Percentiles rank a stretch among this genome's conserved stretches.
Conservation (phyloP, 2,329 filamentous ascomycete species). For the Didymella pinodella region DNA sequence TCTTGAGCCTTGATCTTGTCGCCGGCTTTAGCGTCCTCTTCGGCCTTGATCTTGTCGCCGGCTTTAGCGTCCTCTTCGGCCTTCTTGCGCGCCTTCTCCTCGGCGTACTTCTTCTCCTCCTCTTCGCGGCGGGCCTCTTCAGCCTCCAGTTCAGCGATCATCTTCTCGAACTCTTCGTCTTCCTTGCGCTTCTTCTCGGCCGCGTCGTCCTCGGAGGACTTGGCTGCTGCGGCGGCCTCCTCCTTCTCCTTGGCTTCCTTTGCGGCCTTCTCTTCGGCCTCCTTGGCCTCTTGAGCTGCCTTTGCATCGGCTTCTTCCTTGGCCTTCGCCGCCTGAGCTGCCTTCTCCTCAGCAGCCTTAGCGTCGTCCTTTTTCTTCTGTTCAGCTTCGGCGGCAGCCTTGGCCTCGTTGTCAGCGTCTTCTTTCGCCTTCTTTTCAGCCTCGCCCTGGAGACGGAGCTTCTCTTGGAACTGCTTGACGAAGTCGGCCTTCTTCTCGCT, state of each 20-base stretch:
- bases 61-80: slow-evolving; percentile 67
- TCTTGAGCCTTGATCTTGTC: slow-evolving; percentile 59
- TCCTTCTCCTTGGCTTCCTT: slow-evolving; percentile 51
- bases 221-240: slow-evolving; percentile 49
- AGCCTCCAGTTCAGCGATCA: slow-evolving; percentile 69
- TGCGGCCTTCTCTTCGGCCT: slow-evolving; percentile 35
- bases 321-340: slow-evolving; percentile 48
- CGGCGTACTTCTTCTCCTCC: slow-evolving; percentile 73
- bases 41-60: slow-evolving; percentile 58
- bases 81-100: slow-evolving; percentile 71
- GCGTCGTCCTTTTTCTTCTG: slow-evolving; percentile 58
- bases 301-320: slow-evolving; percentile 40
- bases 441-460: slow-evolving; percentile 61
- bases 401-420: slow-evolving; percentile 51
- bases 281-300: slow-evolving; percentile 35
- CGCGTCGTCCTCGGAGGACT: slow-evolving; percentile 53
- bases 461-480: slow-evolving; percentile 73
- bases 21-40: slow-evolving; percentile 64
- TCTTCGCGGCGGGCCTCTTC: slow-evolving; percentile 63
- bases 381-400: slow-evolving; percentile 60
- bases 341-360: slow-evolving; percentile 51
- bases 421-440: slow-evolving; percentile 64
- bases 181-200: slow-evolving; percentile 48
- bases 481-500: slow-evolving; percentile 71
- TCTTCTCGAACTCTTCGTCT: slow-evolving; percentile 61